Base-by-base conservation (phyloP, 2,329 filamentous ascomycete genomes). In the Epicoccum nigrum region DNA sequence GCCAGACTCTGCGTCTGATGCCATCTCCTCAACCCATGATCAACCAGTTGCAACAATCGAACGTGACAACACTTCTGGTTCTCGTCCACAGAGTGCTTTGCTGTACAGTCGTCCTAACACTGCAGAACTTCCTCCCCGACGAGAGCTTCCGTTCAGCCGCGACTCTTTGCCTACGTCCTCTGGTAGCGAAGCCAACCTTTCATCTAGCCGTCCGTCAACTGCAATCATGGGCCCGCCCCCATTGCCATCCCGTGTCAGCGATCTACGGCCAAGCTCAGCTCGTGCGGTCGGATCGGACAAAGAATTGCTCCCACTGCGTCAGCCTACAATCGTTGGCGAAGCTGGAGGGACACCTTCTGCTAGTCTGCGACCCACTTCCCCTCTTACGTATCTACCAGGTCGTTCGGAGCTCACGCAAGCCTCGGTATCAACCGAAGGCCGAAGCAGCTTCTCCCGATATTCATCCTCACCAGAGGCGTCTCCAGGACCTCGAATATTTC, bases 141-240 rank as follows among this genome's bases (percentile, higher is more conserved):
- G 74, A 39, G 73, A 76, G 53, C 65, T 76, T 15, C 74, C 74
- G 3, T 78, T 77, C 54, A 59, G 65, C 30, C 66, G 71, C 7
- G 58, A 67, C n/a, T 68, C 67, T 17, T 38, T 60, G 8, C 55
- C 64, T n/a, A 50, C 62, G 30, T 67, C 67, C 40, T 56, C 62
- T 28, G 59, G 61, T 13, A 67, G 54, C 25, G 64, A 69, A 8
- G 62, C 48, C 8, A 51, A 47, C 17, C 56, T 59, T 3, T 51
- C 59, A 32, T 35, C 44, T n/a, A 69, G 64, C 57, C 59, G 63
- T 13, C 62, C 63, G 4, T 62, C 60, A 3, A 68, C 54, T 12
- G 54, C 49, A 2, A 7, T 61, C 0, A 67, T 71, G 66, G 62
- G 59, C 0, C 68, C 73, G 25, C 71, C 73, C 40, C 68, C 71